phyloP scores from a whole-genome alignment of 176 grass and related monocot species.

The Hordeum marinum region DNA sequence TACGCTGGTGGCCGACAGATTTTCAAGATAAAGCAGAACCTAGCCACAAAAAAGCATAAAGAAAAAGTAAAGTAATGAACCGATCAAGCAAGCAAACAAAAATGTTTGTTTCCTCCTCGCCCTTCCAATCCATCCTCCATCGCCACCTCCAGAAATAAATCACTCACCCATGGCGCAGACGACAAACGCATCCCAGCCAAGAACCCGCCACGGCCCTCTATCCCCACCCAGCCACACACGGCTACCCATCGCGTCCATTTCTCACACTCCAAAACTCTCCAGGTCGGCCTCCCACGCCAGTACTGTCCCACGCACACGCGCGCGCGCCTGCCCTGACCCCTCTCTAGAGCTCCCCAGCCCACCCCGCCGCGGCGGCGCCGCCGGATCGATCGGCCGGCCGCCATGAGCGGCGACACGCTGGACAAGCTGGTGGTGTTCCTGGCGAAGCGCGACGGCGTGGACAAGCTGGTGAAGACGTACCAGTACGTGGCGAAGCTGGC shows the following conservation, averaged over 20 bases:
- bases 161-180: background rate
- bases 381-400: background rate
- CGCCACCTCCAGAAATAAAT: constrained; percentile 3
- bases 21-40: background rate
- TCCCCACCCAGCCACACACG: constrained; percentile 21
- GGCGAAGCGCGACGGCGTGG: constrained; percentile 92
- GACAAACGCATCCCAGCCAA: constrained; percentile 36
- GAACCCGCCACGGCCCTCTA: constrained; percentile 15
- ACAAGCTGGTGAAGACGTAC: constrained; percentile 99
- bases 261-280: constrained; percentile 3
- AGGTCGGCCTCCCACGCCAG: background rate
- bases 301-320: background rate
- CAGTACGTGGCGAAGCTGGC: constrained; percentile 96
- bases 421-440: constrained; percentile 99
- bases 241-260: background rate
- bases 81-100: constrained; percentile 21
- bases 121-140: constrained; percentile 10
- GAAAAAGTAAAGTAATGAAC: background rate
- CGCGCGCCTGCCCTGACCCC: background rate
- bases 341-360: background rate
- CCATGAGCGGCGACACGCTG: constrained; percentile 73
- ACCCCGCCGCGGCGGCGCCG: background rate
- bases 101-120: background rate
- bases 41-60: background rate
- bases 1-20: background rate